phyloP scores from a whole-genome alignment of 192 early-diverging fungal species.

The Entomortierella chlamydospora region DNA sequence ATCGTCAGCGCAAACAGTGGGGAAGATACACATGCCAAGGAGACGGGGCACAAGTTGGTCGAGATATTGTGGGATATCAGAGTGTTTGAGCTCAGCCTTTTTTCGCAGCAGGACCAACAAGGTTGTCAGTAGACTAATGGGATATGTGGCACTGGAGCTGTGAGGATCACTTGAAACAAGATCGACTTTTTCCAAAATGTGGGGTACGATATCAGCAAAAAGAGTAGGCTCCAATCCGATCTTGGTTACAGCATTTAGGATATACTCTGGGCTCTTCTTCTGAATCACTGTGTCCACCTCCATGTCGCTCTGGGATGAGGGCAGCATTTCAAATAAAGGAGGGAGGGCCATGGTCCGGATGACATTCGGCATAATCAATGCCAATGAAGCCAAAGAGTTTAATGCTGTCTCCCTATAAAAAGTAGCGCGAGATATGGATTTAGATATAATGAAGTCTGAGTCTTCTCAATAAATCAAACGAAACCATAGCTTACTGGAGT shows the following conservation, averaged over 20 bases:
- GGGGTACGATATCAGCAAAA: constrained; percentile 56
- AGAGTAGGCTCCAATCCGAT: constrained; percentile 59
- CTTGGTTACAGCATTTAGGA: constrained; percentile 58
- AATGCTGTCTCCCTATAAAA: constrained; percentile 60
- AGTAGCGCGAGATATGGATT: not conserved
- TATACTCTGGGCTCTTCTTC: constrained; percentile 46
- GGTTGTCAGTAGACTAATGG: constrained; percentile 58
- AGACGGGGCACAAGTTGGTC: constrained; percentile 54
- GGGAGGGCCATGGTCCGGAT: constrained; percentile 67
- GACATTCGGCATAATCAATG: constrained; percentile 54
- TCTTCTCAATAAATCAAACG: not conserved
- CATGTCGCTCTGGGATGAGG: constrained; percentile 52
- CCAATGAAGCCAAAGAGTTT: constrained; percentile 55
- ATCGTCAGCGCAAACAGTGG: constrained; percentile 44
- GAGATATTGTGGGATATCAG: constrained; percentile 57
- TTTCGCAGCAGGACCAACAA: constrained; percentile 55
- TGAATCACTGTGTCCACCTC: constrained; percentile 41
- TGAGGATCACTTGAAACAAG: constrained; percentile 27
- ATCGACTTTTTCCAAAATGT: constrained; percentile 66
- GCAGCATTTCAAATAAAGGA: constrained; percentile 64
- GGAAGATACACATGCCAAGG: constrained; percentile 53
- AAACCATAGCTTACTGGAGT: constrained; percentile 45
- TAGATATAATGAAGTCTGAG: too few relatives aligned
- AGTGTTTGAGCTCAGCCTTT: constrained; percentile 49
- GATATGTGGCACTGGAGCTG: constrained; percentile 55